Conservation (phyloP, 306 rosid genomes). For the Coriaria nepalensis region DNA sequence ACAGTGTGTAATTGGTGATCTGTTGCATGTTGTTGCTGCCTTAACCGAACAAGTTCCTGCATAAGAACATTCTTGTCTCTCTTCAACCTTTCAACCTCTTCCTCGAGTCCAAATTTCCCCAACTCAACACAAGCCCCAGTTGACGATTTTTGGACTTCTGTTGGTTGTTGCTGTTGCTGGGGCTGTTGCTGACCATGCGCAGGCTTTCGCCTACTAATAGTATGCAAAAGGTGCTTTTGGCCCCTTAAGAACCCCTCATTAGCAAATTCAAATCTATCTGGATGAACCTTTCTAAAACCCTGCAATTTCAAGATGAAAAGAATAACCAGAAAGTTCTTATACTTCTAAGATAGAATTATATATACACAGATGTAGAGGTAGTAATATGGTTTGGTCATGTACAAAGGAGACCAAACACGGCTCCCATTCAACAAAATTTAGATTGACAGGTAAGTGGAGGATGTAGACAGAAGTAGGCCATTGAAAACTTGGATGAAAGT, state of each 20-base stretch:
- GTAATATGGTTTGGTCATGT: too few relatives aligned
- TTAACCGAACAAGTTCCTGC: neutral
- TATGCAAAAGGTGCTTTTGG: conserved; percentile 42
- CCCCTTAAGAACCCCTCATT: conserved; percentile 52
- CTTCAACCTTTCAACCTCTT: neutral
- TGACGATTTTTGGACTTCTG: conserved; percentile 15
- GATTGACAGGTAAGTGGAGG: too few relatives aligned
- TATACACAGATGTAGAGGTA: too few relatives aligned
- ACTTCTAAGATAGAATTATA: too few relatives aligned
- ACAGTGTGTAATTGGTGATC: neutral
- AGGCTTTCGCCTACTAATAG: conserved; percentile 36
- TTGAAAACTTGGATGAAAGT: too few relatives aligned
- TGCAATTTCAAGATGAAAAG: conserved; percentile 18
- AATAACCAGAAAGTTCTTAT: neutral
- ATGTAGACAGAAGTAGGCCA: too few relatives aligned
- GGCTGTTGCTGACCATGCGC: conserved; percentile 27
- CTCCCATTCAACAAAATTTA: too few relatives aligned
- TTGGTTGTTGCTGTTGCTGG: conserved; percentile 27
- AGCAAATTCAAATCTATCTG: conserved; percentile 62
- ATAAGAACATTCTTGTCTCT: neutral
- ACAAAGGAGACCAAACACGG: too few relatives aligned
- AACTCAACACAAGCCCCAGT: neutral
- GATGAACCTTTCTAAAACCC: conserved; percentile 56
- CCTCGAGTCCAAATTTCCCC: neutral
- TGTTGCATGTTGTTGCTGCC: neutral